These are phyloP conservation scores for Melocanna baccifera DNA, from an alignment of 176 grass and related monocot genomes.

Conservation along the genomic window DNA sequence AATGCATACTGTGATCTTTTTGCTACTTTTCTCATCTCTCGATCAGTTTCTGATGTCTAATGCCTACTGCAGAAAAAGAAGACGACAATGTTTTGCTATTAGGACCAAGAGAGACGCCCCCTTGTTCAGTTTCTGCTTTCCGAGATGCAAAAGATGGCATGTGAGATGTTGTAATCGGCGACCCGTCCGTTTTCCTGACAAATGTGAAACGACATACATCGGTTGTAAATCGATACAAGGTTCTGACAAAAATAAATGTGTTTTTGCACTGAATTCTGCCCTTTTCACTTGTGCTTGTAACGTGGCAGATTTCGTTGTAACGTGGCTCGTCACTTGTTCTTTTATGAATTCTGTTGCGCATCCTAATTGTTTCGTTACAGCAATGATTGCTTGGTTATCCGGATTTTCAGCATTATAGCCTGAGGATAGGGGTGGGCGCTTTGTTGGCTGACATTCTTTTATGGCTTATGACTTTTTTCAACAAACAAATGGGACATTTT, in stretches of 20 bases:
- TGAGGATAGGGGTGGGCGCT: not conserved
- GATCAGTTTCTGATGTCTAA: not conserved
- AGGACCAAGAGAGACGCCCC: slow-evolving; percentile 16
- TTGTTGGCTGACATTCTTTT: not conserved
- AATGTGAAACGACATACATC: slow-evolving; percentile 9
- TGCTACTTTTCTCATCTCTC: not conserved
- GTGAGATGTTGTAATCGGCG: slow-evolving; percentile 31
- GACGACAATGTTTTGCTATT: slow-evolving; percentile 67
- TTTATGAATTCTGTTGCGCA: not conserved
- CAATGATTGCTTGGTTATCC: not conserved
- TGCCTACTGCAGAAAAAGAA: slow-evolving; percentile 44
- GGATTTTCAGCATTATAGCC: not conserved
- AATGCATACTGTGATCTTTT: not conserved
- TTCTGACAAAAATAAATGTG: slow-evolving; percentile 39
- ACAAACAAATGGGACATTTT: too few species aligned
- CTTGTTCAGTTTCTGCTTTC: not conserved
- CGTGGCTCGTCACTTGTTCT: not conserved
- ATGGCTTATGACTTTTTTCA: too few species aligned
- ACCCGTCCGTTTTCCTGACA: slow-evolving; percentile 21
- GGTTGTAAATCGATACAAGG: slow-evolving; percentile 44
- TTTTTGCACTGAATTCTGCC: not conserved
- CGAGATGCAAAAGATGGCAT: slow-evolving; percentile 24
- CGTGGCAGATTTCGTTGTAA: not conserved
- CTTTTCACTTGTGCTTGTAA: too few species aligned
- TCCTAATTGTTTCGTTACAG: not conserved